phyloP scores from a whole-genome alignment of 768 basidiomycete species.

The Rickenella mellea region DNA sequence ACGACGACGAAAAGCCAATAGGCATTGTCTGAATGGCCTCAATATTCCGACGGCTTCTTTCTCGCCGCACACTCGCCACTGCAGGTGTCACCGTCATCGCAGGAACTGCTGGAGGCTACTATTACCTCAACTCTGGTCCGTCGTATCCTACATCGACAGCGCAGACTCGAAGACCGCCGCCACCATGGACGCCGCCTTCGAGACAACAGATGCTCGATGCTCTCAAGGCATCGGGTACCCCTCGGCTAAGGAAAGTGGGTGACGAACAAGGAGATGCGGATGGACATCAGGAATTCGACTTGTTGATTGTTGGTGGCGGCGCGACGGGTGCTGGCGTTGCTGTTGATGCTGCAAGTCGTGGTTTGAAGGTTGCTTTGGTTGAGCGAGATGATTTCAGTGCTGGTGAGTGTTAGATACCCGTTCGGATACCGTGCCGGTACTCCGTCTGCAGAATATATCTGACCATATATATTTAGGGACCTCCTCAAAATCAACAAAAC shows the following conservation, averaged over 20 bases:
- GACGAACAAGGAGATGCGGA: slow-evolving; percentile 15
- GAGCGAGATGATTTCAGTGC: slow-evolving; percentile 89
- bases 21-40: background rate
- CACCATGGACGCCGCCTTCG: slow-evolving; percentile 71
- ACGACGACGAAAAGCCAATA: background rate
- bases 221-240: slow-evolving; percentile 35
- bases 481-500: slow-evolving; percentile 94
- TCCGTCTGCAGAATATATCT: background rate
- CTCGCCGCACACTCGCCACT: slow-evolving; percentile 44
- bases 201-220: slow-evolving; percentile 54
- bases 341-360: slow-evolving; percentile 86
- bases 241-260: slow-evolving; percentile 10
- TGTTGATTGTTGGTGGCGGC: slow-evolving; percentile 86
- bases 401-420: slow-evolving; percentile 57
- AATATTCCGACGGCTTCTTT: slow-evolving; percentile 27
- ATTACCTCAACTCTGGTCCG: slow-evolving; percentile 67
- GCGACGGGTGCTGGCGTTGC: slow-evolving; percentile 97
- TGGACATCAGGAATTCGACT: slow-evolving; percentile 56
- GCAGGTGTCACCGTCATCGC: slow-evolving; percentile 43
- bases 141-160: slow-evolving; percentile 54
- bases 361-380: slow-evolving; percentile 86
- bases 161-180: slow-evolving; percentile 62
- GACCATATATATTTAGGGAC: slow-evolving; percentile 52
- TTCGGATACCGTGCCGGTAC: background rate
- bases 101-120: slow-evolving; percentile 52